These are phyloP conservation scores for Fraxinus ornus DNA, from an alignment of 305 asterid genomes.

Conservation along the genomic window DNA sequence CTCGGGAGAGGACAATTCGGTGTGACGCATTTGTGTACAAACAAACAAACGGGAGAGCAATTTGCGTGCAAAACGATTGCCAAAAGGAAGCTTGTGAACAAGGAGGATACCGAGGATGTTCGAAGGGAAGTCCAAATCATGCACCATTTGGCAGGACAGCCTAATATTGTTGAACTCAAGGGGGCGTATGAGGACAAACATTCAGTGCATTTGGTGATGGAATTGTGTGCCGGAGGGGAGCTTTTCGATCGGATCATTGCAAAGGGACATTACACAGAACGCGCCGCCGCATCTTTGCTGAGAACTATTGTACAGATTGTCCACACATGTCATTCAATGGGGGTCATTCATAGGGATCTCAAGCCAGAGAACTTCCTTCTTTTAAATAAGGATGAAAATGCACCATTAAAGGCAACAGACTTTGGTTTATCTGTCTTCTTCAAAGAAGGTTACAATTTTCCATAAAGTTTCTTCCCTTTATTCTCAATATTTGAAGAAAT, in stretches of 20 bases:
- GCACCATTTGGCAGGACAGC: constrained; percentile 59
- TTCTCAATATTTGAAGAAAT: neutral
- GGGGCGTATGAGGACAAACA: constrained; percentile 71
- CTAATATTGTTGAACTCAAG: constrained; percentile 54
- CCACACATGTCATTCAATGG: constrained; percentile 67
- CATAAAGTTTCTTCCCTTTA: neutral
- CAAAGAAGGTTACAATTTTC: constrained; percentile 42
- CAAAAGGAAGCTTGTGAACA: constrained; percentile 51
- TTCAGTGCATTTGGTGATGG: constrained; percentile 56
- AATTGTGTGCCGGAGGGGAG: constrained; percentile 69
- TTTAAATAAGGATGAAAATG: constrained; percentile 50
- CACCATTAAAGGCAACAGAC: constrained; percentile 66
- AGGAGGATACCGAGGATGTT: constrained; percentile 64
- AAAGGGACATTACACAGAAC: constrained; percentile 58
- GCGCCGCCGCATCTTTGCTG: constrained; percentile 56
- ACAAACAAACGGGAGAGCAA: constrained; percentile 51
- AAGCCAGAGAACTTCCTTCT: constrained; percentile 65
- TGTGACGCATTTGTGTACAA: constrained; percentile 56
- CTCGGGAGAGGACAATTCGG: constrained; percentile 66
- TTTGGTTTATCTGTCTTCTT: constrained; percentile 62
- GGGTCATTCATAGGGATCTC: constrained; percentile 61
- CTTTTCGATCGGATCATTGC: constrained; percentile 64
- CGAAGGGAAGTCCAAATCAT: constrained; percentile 63
- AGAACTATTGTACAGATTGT: constrained; percentile 61
- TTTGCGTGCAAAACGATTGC: constrained; percentile 67